A percentile compares a stretch with the other conserved stretches of the same genome.
Evolutionary conservation across 2,329 filamentous ascomycete genomes (phyloP).

Genomic region (Sclerotiophoma versabilis): DNA sequence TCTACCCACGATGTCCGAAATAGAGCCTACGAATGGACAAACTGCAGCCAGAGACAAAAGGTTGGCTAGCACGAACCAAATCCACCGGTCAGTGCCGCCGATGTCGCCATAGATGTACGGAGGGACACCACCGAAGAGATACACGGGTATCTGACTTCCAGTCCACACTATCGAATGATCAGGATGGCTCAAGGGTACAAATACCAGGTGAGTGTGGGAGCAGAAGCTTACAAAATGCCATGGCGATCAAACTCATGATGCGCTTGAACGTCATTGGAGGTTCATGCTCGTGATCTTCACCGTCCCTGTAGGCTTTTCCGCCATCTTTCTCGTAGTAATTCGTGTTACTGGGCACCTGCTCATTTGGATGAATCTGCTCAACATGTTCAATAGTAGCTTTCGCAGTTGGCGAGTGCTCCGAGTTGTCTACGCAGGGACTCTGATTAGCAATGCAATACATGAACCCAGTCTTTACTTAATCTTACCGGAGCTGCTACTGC

Average conservation of each 20-base stretch:
- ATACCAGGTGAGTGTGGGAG: no score
- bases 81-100: slow-evolving; percentile 66
- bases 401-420: slow-evolving; percentile 15
- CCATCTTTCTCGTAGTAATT: slow-evolving; percentile 58
- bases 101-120: slow-evolving; percentile 65
- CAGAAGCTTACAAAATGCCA: slow-evolving; percentile 19
- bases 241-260: slow-evolving; percentile 61
- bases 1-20: slow-evolving; percentile 42
- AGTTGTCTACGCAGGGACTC: slow-evolving; percentile 2
- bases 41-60: slow-evolving; percentile 63
- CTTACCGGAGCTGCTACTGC: slow-evolving; percentile 7
- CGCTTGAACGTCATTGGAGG: slow-evolving; percentile 39
- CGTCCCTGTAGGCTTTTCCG: slow-evolving; percentile 46
- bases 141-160: slow-evolving; percentile 66
- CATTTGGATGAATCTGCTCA: slow-evolving; percentile 48
- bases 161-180: slow-evolving; percentile 57
- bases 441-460: no score
- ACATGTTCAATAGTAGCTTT: slow-evolving; percentile 26
- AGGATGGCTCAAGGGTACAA: not conserved
- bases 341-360: slow-evolving; percentile 45
- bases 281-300: slow-evolving; percentile 23
- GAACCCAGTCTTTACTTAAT: no score
- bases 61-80: slow-evolving; percentile 61
- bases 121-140: slow-evolving; percentile 35
- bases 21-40: slow-evolving; percentile 67